Conservation (phyloP, 805 yeast species). For the Clavispora fructus region DNA sequence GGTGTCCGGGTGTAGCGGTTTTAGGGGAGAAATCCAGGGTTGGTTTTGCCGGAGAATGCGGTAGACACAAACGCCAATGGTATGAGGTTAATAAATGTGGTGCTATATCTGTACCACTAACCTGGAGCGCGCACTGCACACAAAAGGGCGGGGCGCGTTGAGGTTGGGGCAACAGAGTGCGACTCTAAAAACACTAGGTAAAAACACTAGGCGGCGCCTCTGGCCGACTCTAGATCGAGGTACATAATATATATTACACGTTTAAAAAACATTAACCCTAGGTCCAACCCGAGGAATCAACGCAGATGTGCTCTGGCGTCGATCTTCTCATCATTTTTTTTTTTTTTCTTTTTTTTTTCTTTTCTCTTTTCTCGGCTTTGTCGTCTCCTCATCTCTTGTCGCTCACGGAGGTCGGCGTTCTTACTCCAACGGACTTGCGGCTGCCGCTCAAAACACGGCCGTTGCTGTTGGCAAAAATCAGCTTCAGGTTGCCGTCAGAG, state of each 20-base stretch:
- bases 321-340: too few relatives aligned
- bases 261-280: neutral
- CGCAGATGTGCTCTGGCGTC: too few relatives aligned
- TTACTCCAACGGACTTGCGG: constrained; percentile 2
- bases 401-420: neutral
- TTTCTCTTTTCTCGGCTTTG: neutral
- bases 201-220: too few relatives aligned
- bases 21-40: too few relatives aligned
- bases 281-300: too few relatives aligned
- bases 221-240: too few relatives aligned
- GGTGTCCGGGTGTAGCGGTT: too few relatives aligned
- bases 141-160: neutral
- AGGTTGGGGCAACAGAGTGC: too few relatives aligned
- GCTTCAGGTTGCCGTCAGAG: constrained; percentile 15
- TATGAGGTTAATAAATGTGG: neutral
- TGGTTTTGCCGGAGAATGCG: neutral
- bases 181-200: too few relatives aligned
- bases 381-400: constrained; percentile 3
- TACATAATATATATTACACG: neutral
- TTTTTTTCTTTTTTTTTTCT: too few relatives aligned
- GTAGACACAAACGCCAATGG: neutral
- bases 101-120: neutral
- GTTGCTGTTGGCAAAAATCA: constrained; percentile 18
- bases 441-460: constrained; percentile 21
- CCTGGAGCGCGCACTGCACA: neutral